A percentile compares a stretch with the other conserved stretches of the same genome.
Evolutionary conservation across 768 basidiomycete species (phyloP).

Genomic region (Plicaturopsis crispa): DNA sequence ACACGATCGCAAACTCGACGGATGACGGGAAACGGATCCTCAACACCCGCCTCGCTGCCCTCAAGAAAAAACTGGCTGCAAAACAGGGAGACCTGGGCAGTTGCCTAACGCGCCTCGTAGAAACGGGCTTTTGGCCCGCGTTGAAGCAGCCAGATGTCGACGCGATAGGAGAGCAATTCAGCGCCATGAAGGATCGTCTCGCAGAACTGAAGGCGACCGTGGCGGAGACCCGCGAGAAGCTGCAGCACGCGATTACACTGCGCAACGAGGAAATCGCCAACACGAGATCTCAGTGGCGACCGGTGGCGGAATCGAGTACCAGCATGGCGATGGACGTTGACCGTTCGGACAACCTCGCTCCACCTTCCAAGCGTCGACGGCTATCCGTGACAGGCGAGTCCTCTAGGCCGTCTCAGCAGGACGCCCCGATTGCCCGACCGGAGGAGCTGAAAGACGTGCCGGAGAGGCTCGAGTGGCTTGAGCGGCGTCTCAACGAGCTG

Average conservation of each 20-base stretch:
- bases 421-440: constrained; percentile 2
- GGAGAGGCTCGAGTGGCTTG: constrained; percentile 12
- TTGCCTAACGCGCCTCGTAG: constrained; percentile 11
- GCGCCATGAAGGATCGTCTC: constrained; percentile 14
- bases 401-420: not conserved
- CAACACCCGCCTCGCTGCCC: constrained; percentile 9
- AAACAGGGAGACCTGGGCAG: constrained; percentile 12
- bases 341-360: constrained; percentile 5
- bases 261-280: constrained; percentile 2
- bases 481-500: constrained; percentile 11
- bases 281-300: constrained; percentile 7
- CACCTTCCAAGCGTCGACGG: constrained; percentile 23
- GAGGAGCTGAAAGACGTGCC: constrained; percentile 11
- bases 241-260: constrained; percentile 1
- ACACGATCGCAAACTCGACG: constrained; percentile 6
- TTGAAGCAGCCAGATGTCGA: constrained; percentile 13
- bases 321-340: constrained; percentile 10
- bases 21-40: constrained; percentile 11
- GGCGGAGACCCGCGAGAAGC: constrained; percentile 13
- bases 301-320: not conserved
- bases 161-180: constrained; percentile 9
- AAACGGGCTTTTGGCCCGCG: constrained; percentile 22
- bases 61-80: constrained; percentile 15
- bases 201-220: constrained; percentile 15
- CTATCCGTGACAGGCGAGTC: constrained; percentile 7